phyloP scores from a whole-genome alignment of 2,329 filamentous ascomycete species.

The Boeremia lycopersici region DNA sequence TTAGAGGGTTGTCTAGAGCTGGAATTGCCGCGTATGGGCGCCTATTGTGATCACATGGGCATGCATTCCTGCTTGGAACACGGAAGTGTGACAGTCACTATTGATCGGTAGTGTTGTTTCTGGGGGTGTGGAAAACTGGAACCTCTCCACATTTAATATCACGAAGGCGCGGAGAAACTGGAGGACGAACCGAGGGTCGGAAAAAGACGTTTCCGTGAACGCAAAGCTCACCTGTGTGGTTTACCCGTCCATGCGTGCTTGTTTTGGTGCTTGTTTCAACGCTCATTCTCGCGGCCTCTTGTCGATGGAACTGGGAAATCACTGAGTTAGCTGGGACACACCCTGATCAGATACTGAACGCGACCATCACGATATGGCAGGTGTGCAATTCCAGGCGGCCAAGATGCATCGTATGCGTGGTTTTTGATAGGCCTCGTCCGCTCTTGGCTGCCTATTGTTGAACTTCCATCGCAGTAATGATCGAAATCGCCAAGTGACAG shows the following conservation, averaged over 20 bases:
- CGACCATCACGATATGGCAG: neutral
- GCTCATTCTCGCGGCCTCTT: too few relatives aligned
- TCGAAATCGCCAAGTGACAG: conserved; percentile 10
- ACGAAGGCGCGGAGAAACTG: conserved; percentile 3
- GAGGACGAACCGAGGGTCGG: conserved; percentile 1
- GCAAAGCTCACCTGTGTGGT: too few relatives aligned
- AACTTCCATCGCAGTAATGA: conserved; percentile 4
- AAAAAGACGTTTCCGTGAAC: neutral
- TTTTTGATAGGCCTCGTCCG: neutral
- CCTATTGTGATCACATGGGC: neutral
- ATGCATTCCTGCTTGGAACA: neutral
- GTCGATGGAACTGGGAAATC: too few relatives aligned
- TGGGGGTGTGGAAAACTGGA: conserved; percentile 14
- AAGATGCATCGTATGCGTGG: conserved; percentile 2
- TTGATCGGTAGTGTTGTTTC: neutral
- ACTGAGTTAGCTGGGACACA: too few relatives aligned
- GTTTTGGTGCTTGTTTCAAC: neutral
- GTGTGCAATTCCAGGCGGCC: neutral
- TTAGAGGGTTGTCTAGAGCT: neutral
- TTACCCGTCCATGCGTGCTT: neutral
- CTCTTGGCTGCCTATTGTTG: conserved; percentile 10
- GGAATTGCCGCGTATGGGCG: neutral
- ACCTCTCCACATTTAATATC: conserved; percentile 13
- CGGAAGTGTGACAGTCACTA: neutral
- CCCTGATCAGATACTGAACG: too few relatives aligned